Evolutionary conservation across 2,329 filamentous ascomycete species (phyloP).

Genomic region (Raffaelea albimanens): DNA sequence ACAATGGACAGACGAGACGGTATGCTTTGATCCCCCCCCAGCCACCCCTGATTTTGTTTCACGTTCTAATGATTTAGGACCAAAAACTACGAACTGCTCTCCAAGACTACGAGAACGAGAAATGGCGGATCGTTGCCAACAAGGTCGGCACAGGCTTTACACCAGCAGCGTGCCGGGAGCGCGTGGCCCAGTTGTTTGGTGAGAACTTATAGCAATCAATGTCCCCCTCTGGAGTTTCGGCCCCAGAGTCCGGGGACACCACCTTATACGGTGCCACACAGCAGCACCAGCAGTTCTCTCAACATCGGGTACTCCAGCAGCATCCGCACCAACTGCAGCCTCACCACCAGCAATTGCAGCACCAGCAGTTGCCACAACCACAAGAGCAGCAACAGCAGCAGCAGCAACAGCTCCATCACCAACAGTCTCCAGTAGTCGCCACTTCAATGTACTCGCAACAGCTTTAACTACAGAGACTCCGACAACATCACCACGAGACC

Average conservation of each 20-base stretch:
- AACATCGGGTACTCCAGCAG: not conserved
- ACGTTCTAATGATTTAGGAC: no score
- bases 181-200: constrained; percentile 53
- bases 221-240: constrained; percentile 38
- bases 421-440: constrained; percentile 7
- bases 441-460: constrained; percentile 27
- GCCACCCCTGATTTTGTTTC: no score
- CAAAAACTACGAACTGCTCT: constrained; percentile 67
- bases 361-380: not conserved
- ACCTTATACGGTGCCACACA: constrained; percentile 26
- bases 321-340: constrained; percentile 5
- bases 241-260: constrained; percentile 37
- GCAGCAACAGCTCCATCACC: not conserved
- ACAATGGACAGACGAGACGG: constrained; percentile 88
- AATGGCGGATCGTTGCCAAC: constrained; percentile 84
- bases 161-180: constrained; percentile 76
- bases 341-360: not conserved
- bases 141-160: constrained; percentile 89
- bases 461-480: constrained; percentile 14
- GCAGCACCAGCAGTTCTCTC: constrained; percentile 13
- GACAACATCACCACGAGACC: no score
- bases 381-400: not conserved
- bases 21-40: constrained; percentile 43
- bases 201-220: constrained; percentile 46
- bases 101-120: constrained; percentile 81